Evolutionary conservation across 495 filamentous ascomycete genomes (phyloP).

Genomic region (Darksidea phi): DNA sequence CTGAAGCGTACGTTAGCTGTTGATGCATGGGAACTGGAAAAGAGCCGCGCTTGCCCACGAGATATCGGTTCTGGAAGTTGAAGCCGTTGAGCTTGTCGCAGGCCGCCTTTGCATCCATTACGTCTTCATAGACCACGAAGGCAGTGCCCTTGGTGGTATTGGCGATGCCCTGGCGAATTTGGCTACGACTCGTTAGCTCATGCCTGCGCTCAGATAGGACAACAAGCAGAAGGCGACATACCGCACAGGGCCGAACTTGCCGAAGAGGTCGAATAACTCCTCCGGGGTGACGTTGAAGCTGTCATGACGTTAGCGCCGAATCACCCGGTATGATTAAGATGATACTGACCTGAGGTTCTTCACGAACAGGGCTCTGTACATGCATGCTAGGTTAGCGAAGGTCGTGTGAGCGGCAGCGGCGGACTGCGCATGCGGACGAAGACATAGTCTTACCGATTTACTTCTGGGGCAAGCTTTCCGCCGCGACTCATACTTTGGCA

Average conservation of each 20-base stretch:
- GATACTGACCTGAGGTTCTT: conserved; percentile 85
- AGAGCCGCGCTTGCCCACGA: conserved; percentile 71
- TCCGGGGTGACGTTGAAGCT: conserved; percentile 96
- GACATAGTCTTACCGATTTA: conserved; percentile 72
- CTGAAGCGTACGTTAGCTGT: conserved; percentile 47
- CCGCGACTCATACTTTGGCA: conserved; percentile 70
- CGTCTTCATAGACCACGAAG: conserved; percentile 99
- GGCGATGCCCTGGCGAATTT: conserved; percentile 97
- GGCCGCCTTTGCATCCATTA: conserved; percentile 96
- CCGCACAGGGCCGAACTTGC: conserved; percentile 92
- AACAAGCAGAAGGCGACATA: conserved; percentile 48
- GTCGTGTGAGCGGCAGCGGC: conserved; percentile 27
- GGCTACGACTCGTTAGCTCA: conserved; percentile 54
- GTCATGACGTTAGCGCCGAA: conserved; percentile 11
- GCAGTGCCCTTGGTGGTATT: conserved; percentile 97
- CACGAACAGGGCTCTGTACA: conserved; percentile 84
- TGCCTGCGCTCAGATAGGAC: neutral
- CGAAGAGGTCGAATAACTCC: conserved; percentile 91
- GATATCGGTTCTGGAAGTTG: conserved; percentile 99
- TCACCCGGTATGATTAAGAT: conserved; percentile 5
- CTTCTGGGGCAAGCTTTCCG: conserved; percentile 91
- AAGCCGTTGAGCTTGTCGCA: conserved; percentile 99
- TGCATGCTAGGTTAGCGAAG: conserved; percentile 25
- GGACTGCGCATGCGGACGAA: conserved; percentile 23
- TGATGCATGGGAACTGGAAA: neutral